A percentile compares a stretch with the other conserved stretches of the same genome.
Conservation (phyloP, 2,329 filamentous ascomycete genomes). For the Arthrobotrys pseudoclavata region DNA sequence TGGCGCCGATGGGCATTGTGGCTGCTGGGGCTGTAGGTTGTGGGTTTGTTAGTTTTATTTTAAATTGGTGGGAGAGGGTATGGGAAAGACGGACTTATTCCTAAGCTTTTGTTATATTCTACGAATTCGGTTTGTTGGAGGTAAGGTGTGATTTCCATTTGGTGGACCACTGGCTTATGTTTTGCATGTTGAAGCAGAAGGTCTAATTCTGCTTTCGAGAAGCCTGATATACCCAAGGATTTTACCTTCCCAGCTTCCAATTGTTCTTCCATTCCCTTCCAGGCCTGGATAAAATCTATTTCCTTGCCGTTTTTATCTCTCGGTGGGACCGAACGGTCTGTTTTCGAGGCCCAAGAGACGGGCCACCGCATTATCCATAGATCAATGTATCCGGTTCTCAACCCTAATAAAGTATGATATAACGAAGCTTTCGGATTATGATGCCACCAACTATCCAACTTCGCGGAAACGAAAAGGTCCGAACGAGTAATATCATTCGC, state of each 20-base stretch:
- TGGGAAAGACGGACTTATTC: constrained; percentile 31
- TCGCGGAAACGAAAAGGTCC: constrained; percentile 46
- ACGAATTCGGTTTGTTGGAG: constrained; percentile 49
- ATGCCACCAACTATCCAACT: constrained; percentile 47
- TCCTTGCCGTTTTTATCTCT: constrained; percentile 21
- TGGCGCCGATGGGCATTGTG: neutral
- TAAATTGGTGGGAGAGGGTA: neutral
- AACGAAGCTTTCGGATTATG: constrained; percentile 38
- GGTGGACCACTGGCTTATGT: constrained; percentile 38
- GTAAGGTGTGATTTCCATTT: constrained; percentile 55
- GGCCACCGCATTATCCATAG: constrained; percentile 51
- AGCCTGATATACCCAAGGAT: constrained; percentile 38
- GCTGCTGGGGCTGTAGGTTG: constrained; percentile 9
- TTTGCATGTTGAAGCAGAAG: constrained; percentile 30
- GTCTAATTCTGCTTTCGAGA: constrained; percentile 49
- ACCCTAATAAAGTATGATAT: constrained; percentile 25
- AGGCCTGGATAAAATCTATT: constrained; percentile 48
- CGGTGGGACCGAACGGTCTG: neutral
- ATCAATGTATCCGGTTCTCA: constrained; percentile 50
- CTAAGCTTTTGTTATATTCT: constrained; percentile 32
- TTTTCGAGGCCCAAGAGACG: constrained; percentile 24
- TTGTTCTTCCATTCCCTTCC: constrained; percentile 55
- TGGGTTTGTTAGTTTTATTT: neutral
- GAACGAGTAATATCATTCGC: constrained; percentile 15
- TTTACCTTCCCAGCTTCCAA: constrained; percentile 49